phyloP scores from a whole-genome alignment of 1,139 yeast species.

The Blastobotrys aristatus region DNA sequence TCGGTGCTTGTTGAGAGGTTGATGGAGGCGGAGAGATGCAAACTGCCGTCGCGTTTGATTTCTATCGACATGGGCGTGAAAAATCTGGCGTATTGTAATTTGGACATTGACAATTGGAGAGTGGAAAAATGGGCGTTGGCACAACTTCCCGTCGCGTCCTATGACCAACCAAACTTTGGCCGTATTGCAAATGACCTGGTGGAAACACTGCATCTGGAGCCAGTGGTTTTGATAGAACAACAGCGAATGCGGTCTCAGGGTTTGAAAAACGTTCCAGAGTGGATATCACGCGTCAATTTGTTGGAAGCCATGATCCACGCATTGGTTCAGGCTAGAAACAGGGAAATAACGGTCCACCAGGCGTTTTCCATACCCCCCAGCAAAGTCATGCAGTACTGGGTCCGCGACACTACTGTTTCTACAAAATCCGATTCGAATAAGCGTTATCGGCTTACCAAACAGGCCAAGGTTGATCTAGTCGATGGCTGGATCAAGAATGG shows the following conservation, averaged over 20 bases:
- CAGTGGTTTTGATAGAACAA: constrained; percentile 47
- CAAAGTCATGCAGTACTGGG: constrained; percentile 30
- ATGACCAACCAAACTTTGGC: constrained; percentile 30
- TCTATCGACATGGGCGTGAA: constrained; percentile 43
- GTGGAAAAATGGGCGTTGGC: background rate
- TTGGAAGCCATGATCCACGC: constrained; percentile 48
- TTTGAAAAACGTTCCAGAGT: constrained; percentile 43
- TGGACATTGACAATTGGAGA: constrained; percentile 12
- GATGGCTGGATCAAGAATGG: constrained; percentile 20
- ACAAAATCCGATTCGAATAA: constrained; percentile 3
- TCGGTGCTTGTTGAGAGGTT: constrained; percentile 18
- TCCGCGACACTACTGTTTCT: constrained; percentile 21
- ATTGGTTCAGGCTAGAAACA: constrained; percentile 25
- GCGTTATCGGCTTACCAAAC: constrained; percentile 19
- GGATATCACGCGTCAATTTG: constrained; percentile 47
- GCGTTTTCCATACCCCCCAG: constrained; percentile 27
- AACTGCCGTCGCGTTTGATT: constrained; percentile 21
- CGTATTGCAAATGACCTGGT: constrained; percentile 23
- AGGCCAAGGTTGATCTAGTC: constrained; percentile 22
- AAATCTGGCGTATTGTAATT: constrained; percentile 40
- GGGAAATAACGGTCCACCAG: background rate
- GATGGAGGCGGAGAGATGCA: background rate
- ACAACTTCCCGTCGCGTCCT: constrained; percentile 4
- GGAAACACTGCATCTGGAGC: constrained; percentile 29
- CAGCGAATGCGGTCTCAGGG: constrained; percentile 52